phyloP scores from a whole-genome alignment of 495 filamentous ascomycete genomes.

The Lineolata rhizophorae region DNA sequence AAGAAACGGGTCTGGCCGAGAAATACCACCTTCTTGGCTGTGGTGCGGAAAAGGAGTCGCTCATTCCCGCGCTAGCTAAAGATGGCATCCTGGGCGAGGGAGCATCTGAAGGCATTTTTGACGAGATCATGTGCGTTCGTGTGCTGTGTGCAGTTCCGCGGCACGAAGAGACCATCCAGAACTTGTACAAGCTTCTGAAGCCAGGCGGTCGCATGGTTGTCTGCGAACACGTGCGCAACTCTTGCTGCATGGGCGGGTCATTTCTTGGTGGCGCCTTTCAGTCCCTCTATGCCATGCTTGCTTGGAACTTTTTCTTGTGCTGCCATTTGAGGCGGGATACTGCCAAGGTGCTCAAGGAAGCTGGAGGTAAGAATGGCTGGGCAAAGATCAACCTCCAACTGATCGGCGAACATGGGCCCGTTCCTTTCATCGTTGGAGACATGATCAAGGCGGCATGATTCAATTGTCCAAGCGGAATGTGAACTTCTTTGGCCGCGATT shows the following conservation, averaged over 20 bases:
- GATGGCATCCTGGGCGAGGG: slow-evolving; percentile 9
- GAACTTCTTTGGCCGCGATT: no score
- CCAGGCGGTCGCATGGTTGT: slow-evolving; percentile 21
- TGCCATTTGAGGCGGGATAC: slow-evolving; percentile 16
- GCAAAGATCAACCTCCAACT: slow-evolving; percentile 8
- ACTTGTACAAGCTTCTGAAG: slow-evolving; percentile 17
- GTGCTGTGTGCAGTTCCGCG: slow-evolving; percentile 19
- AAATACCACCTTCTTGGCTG: slow-evolving; percentile 16
- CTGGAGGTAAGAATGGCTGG: slow-evolving; percentile 8
- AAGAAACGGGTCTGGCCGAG: slow-evolving; percentile 12
- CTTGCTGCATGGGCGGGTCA: slow-evolving; percentile 10
- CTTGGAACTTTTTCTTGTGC: slow-evolving; percentile 17
- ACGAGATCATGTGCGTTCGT: slow-evolving; percentile 18
- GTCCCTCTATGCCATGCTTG: slow-evolving; percentile 9
- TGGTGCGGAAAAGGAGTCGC: slow-evolving; percentile 14
- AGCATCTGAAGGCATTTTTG: slow-evolving; percentile 11
- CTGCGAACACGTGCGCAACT: slow-evolving; percentile 19
- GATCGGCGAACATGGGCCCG: slow-evolving; percentile 4
- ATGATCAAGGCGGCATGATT: slow-evolving; percentile 10
- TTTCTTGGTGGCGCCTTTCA: slow-evolving; percentile 10
- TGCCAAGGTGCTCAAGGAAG: slow-evolving; percentile 6
- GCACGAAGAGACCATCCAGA: slow-evolving; percentile 11
- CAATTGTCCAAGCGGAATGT: no score
- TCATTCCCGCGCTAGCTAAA: slow-evolving; percentile 14
- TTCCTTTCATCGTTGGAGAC: slow-evolving; percentile 11